Conservation (phyloP, 148 eudicot species). For the Fagopyrum homotropicum region DNA sequence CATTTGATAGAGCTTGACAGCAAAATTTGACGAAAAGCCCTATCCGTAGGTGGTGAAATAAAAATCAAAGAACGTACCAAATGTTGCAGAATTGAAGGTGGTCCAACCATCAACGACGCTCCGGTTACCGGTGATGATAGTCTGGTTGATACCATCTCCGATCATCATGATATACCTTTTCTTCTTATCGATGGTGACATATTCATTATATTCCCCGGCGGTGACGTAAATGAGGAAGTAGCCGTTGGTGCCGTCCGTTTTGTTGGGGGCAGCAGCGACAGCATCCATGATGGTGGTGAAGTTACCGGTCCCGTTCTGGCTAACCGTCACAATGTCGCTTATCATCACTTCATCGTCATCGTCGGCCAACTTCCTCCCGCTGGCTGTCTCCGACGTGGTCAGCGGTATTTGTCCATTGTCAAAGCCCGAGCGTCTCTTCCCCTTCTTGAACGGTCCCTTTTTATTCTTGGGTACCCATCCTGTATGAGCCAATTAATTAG, state of each 20-base stretch:
- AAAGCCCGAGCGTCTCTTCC: background rate
- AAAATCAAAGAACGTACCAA: conserved; percentile 34
- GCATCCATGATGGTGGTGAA: conserved; percentile 56
- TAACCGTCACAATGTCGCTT: conserved; percentile 25
- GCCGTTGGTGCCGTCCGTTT: conserved; percentile 34
- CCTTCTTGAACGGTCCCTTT: conserved; percentile 23
- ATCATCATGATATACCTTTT: conserved; percentile 37
- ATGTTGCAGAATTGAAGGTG: conserved; percentile 72
- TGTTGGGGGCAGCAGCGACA: conserved; percentile 47
- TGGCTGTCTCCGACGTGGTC: conserved; percentile 35
- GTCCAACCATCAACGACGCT: conserved; percentile 65
- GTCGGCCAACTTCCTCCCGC: conserved; percentile 29
- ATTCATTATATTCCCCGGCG: conserved; percentile 63
- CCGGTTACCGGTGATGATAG: conserved; percentile 69
- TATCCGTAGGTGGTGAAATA: too few relatives aligned
- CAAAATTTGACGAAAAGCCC: too few relatives aligned
- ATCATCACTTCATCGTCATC: conserved; percentile 24
- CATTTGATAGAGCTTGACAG: too few relatives aligned
- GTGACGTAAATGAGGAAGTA: conserved; percentile 64
- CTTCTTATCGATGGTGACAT: conserved; percentile 53
- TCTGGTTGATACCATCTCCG: conserved; percentile 84
- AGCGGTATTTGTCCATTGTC: background rate
- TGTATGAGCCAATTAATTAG: background rate
- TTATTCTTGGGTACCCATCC: conserved; percentile 45
- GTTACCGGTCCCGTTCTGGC: conserved; percentile 33